These are phyloP conservation scores for Parasitella parasitica DNA, from an alignment of 371 early-diverging fungal genomes.

Conservation along the genomic window DNA sequence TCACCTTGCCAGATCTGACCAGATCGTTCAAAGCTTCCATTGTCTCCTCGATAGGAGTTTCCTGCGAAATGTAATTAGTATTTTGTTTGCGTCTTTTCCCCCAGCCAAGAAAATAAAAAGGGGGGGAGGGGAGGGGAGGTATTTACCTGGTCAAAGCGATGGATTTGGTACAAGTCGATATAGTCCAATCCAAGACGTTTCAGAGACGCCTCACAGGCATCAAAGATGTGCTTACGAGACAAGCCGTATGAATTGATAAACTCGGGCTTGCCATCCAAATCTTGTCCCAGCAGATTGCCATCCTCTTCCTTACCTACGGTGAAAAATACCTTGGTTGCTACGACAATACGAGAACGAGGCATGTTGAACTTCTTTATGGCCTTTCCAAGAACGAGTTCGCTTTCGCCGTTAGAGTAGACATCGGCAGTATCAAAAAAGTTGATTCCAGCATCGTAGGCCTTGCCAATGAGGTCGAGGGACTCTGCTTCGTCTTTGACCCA, in stretches of 20 bases:
- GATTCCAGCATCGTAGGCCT: conserved; percentile 49
- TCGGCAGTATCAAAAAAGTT: conserved; percentile 39
- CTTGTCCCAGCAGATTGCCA: not conserved
- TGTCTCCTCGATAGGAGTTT: conserved; percentile 46
- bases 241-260: conserved; percentile 36
- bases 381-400: conserved; percentile 42
- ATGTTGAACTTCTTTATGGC: conserved; percentile 43
- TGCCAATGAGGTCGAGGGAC: conserved; percentile 32
- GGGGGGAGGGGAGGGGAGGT: not conserved
- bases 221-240: conserved; percentile 52
- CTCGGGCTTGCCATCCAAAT: not conserved
- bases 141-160: conserved; percentile 25
- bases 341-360: conserved; percentile 41
- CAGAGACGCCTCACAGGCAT: conserved; percentile 48
- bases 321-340: conserved; percentile 47
- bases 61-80: conserved; percentile 1
- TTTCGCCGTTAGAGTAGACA: conserved; percentile 44
- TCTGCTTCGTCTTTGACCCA: conserved; percentile 37
- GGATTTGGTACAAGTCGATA: conserved; percentile 61
- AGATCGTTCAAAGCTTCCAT: conserved; percentile 54
- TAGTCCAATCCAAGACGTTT: conserved; percentile 52
- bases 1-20: conserved; percentile 43
- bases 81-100: too few relatives aligned
- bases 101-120: not conserved
- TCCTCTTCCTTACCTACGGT: not conserved